Conservation (phyloP, 1,284 basidiomycete genomes). For the Trametes sp. region DNA sequence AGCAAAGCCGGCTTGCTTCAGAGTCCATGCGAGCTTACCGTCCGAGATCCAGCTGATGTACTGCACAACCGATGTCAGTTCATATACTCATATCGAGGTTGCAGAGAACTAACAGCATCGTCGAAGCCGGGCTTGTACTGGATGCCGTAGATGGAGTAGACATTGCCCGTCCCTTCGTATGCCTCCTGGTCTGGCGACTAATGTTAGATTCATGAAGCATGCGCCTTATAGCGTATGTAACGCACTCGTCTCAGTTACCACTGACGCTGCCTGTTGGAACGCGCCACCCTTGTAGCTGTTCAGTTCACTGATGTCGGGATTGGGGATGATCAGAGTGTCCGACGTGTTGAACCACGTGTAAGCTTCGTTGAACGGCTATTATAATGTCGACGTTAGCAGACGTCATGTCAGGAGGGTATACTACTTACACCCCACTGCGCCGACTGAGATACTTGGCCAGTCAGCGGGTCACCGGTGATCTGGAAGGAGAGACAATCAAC, state of each 20-base stretch:
- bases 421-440: conserved; percentile 51
- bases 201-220: conserved; percentile 48
- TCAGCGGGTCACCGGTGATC: conserved; percentile 39
- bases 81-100: not conserved
- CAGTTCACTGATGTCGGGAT: conserved; percentile 50
- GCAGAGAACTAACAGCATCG: conserved; percentile 39
- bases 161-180: conserved; percentile 52
- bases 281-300: conserved; percentile 64
- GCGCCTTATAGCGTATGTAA: not conserved
- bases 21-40: conserved; percentile 74
- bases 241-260: conserved; percentile 40
- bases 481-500: conserved; percentile 9
- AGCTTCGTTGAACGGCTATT: conserved; percentile 55
- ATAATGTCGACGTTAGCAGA: not conserved
- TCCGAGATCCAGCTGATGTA: conserved; percentile 86
- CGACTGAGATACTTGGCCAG: conserved; percentile 56
- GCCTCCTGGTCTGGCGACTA: conserved; percentile 44
- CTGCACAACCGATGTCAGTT: conserved; percentile 53
- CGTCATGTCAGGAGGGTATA: not conserved
- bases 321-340: conserved; percentile 52
- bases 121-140: conserved; percentile 61
- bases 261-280: conserved; percentile 58
- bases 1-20: conserved; percentile 76
- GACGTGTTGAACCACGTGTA: conserved; percentile 53
- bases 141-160: conserved; percentile 66